phyloP scores from a whole-genome alignment of 257 asterid genomes.

The Nemophila menziesii region DNA sequence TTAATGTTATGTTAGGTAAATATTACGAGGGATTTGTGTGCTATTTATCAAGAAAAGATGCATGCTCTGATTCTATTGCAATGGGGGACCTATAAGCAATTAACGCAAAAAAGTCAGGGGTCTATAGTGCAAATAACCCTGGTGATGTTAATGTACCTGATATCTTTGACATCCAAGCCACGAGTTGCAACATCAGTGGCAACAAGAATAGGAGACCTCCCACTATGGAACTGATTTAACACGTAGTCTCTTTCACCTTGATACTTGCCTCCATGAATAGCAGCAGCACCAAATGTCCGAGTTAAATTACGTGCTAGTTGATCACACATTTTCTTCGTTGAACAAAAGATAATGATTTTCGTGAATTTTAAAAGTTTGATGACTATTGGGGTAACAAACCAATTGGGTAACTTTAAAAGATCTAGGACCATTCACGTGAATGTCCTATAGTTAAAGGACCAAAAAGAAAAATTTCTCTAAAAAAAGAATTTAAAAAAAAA shows the following conservation, averaged over 20 bases:
- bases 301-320: conserved; percentile 57
- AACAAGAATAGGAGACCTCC: conserved; percentile 83
- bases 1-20: too few relatives aligned
- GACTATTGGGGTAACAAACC: too few relatives aligned
- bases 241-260: conserved; percentile 92
- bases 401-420: too few relatives aligned
- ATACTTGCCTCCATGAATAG: conserved; percentile 95
- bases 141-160: conserved; percentile 37
- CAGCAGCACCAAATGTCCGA: conserved; percentile 80
- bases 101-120: neutral
- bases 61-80: too few relatives aligned
- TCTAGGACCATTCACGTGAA: too few relatives aligned
- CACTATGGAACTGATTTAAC: conserved; percentile 74
- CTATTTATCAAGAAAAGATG: too few relatives aligned
- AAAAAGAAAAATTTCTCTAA: too few relatives aligned
- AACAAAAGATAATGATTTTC: conserved; percentile 82
- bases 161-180: conserved; percentile 93
- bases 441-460: too few relatives aligned
- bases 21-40: too few relatives aligned
- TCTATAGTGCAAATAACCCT: neutral
- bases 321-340: conserved; percentile 95
- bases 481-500: too few relatives aligned
- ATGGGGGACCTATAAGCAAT: too few relatives aligned
- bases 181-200: conserved; percentile 99
- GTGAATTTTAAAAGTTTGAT: too few relatives aligned